Base-by-base conservation (phyloP, 1,284 basidiomycete species). In the Neotropicomus parvogracilis region DNA sequence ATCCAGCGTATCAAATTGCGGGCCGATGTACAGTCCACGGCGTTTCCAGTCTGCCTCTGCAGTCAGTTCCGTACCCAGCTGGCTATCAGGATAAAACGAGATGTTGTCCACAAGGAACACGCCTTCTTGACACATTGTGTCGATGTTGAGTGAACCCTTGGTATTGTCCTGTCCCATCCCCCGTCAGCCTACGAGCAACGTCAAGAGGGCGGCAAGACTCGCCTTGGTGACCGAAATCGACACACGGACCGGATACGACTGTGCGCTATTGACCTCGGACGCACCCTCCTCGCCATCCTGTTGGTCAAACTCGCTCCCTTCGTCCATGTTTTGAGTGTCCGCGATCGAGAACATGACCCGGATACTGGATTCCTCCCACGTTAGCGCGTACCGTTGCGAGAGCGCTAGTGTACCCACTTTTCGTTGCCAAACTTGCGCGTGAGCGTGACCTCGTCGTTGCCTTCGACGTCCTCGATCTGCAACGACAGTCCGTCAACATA, bases 41-140 rank as follows among this genome's bases (percentile, higher is more conserved):
- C 95, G 83, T 64, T 87, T 86, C 91, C 91, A 97, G 72, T 97
- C 95, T 12, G 88, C 88, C 55, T 97, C 93, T 7, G 91, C 85
- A 17, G 85, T 91, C 55, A 92, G 70, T 28, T 87, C 85, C 10
- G 83, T 86, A 13, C 87, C 94, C 29, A 91, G 60, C 60, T 81
- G 78, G 27, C 74, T 70, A 57, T 92, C 87, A 16, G 75, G 70
- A 71, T 95, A 97, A 75, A 77, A 95, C 4, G 91, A 83, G 53
- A 95, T 81, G 70, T 94, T 95, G 69, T 97, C 94, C 54, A 95
- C 76, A 27, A 86, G 72, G 67, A 97, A 93, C 11, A 81, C 71
- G 45, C 91, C 92, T 50, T 94, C 88, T 62, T 93, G 88, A 54
- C 81, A 85, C 57, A 88, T 74, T 53, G 91, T 79, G 62, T 95